Evolutionary conservation across 306 rosid species (phyloP).

Genomic region (Fragaria nilgerrensis): DNA sequence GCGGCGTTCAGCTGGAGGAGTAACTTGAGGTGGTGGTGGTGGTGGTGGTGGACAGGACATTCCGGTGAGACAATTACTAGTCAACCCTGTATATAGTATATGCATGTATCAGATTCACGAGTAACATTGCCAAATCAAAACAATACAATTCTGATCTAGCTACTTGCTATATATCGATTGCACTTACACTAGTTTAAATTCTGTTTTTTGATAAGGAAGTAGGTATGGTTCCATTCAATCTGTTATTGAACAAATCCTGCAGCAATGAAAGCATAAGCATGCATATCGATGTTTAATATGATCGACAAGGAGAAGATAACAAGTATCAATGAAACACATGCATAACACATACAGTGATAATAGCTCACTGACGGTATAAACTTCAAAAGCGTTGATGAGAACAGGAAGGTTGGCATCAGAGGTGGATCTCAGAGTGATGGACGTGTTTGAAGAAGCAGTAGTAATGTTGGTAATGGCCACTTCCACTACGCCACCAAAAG

Average conservation of each 20-base stretch:
- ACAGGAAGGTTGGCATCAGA: conserved; percentile 38
- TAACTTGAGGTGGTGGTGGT: background rate
- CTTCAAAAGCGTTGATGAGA: conserved; percentile 45
- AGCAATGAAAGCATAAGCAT: background rate
- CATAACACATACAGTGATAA: conserved; percentile 16
- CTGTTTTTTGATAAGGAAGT: conserved; percentile 2
- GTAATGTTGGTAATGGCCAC: conserved; percentile 30
- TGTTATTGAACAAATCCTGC: conserved; percentile 21
- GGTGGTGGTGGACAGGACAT: conserved; percentile 25
- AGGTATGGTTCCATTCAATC: conserved; percentile 24
- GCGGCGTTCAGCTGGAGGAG: background rate
- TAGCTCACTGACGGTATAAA: conserved; percentile 22
- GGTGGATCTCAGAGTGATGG: conserved; percentile 23
- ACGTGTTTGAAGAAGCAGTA: conserved; percentile 39
- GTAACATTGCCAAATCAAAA: background rate
- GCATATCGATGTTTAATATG: background rate
- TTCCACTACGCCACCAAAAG: conserved; percentile 38
- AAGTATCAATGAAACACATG: too few species aligned
- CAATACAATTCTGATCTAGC: background rate
- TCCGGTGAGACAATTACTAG: conserved; percentile 14
- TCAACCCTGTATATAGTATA: conserved; percentile 5
- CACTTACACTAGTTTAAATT: conserved; percentile 11
- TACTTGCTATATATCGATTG: background rate
- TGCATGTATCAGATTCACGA: background rate
- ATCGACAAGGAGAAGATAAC: too few species aligned